A percentile compares a stretch with the other conserved stretches of the same genome.
These are phyloP conservation scores for Fonsecaea pedrosoi DNA, from an alignment of 2,329 filamentous ascomycete species.

Conservation along the genomic window DNA sequence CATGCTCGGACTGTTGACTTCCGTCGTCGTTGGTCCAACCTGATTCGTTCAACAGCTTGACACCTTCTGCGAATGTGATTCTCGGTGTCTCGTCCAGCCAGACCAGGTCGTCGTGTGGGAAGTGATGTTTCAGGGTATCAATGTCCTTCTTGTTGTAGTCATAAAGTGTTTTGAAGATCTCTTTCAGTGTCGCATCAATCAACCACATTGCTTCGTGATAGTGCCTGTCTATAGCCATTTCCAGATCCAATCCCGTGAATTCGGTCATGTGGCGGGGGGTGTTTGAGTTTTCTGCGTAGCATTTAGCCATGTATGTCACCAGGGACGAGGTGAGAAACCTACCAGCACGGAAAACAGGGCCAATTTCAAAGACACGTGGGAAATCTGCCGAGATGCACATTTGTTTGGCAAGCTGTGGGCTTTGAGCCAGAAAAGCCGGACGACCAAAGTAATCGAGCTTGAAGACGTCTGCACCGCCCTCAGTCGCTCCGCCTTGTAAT, in stretches of 20 bases:
- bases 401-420: constrained; percentile 82
- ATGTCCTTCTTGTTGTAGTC: constrained; percentile 69
- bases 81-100: constrained; percentile 79
- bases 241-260: constrained; percentile 81
- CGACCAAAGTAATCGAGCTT: constrained; percentile 82
- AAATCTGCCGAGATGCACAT: constrained; percentile 83
- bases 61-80: constrained; percentile 73
- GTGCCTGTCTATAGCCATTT: constrained; percentile 79
- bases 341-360: constrained; percentile 75
- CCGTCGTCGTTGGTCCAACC: constrained; percentile 71
- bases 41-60: constrained; percentile 73
- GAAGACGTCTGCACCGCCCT: constrained; percentile 83
- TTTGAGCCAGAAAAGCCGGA: constrained; percentile 79
- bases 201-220: constrained; percentile 78
- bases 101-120: constrained; percentile 77
- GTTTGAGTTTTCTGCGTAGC: constrained; percentile 73
- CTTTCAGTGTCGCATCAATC: constrained; percentile 76
- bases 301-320: neutral
- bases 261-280: constrained; percentile 85
- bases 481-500: constrained; percentile 80
- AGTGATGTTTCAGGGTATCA: constrained; percentile 73
- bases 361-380: constrained; percentile 77
- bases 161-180: constrained; percentile 71
- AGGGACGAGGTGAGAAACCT: neutral
- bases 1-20: constrained; percentile 68